A percentile compares a stretch with the other conserved stretches of the same genome.
phyloP scores from a whole-genome alignment of 176 grass and related monocot species.

The Saccharum officinarum region DNA sequence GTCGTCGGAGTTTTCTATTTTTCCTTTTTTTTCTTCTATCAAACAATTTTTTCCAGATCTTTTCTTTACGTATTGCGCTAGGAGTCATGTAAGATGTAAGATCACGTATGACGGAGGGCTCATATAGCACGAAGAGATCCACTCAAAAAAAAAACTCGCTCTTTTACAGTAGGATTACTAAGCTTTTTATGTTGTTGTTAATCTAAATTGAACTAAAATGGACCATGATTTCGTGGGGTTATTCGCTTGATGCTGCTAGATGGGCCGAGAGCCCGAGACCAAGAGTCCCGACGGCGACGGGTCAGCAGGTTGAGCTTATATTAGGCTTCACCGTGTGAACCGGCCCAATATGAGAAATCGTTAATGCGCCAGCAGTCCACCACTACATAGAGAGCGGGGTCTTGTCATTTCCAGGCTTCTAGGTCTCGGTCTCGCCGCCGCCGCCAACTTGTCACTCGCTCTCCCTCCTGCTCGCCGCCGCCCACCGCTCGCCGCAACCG shows the following conservation, averaged over 20 bases:
- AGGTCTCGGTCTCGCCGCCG: conserved; percentile 29
- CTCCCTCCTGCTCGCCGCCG: neutral
- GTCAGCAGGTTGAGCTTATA: neutral
- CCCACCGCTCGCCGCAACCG: neutral
- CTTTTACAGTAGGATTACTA: too few relatives aligned
- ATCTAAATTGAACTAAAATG: neutral
- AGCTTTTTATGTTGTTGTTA: neutral
- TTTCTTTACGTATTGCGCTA: too few relatives aligned
- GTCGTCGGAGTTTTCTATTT: too few relatives aligned
- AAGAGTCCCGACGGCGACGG: neutral
- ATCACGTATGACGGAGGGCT: too few relatives aligned
- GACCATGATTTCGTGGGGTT: neutral
- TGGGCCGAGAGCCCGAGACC: neutral
- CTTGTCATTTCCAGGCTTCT: neutral
- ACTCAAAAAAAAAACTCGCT: too few relatives aligned
- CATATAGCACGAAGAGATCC: too few relatives aligned
- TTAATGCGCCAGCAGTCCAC: neutral
- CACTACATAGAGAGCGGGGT: neutral
- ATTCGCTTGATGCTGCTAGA: neutral
- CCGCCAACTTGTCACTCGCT: too few relatives aligned
- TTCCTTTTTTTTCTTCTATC: too few relatives aligned
- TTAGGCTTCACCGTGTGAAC: neutral
- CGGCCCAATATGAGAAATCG: neutral
- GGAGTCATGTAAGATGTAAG: too few relatives aligned
- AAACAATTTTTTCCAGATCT: too few relatives aligned